Percentiles rank a stretch among this genome's conserved stretches.
Evolutionary conservation across 805 yeast species (phyloP).

Genomic region (Lachancea lanzarotensis): DNA sequence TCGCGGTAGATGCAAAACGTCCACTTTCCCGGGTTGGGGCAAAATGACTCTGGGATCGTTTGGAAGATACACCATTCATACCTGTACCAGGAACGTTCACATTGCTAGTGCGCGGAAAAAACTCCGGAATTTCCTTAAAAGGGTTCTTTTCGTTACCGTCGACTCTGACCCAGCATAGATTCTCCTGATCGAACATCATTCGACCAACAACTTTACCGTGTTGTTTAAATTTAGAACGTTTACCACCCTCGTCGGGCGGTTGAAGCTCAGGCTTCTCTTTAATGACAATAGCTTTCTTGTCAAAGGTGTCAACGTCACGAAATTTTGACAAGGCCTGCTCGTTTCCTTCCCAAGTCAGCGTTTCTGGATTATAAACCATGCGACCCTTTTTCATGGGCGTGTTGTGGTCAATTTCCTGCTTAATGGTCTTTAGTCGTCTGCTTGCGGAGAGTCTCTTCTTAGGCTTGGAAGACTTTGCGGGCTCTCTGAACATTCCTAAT

Average conservation of each 20-base stretch:
- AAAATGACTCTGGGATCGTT: conserved; percentile 19
- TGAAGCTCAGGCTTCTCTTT: conserved; percentile 9
- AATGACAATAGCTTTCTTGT: conserved; percentile 22
- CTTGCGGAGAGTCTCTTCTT: not conserved
- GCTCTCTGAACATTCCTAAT: conserved; percentile 22
- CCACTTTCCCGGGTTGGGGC: conserved; percentile 9
- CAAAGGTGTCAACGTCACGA: conserved; percentile 17
- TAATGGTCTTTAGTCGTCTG: conserved; percentile 21
- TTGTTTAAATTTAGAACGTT: not conserved
- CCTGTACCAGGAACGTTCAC: not conserved
- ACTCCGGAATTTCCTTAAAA: conserved; percentile 25
- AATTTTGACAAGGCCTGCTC: conserved; percentile 24
- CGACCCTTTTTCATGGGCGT: conserved; percentile 29
- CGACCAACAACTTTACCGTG: conserved; percentile 25
- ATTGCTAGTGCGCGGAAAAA: conserved; percentile 8
- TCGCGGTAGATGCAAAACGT: conserved; percentile 15
- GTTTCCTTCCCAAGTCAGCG: conserved; percentile 30
- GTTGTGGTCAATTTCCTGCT: conserved; percentile 31
- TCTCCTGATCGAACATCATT: conserved; percentile 31
- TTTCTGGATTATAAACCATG: conserved; percentile 28
- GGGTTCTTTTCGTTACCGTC: conserved; percentile 27
- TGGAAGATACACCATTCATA: not conserved
- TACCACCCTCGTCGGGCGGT: conserved; percentile 1
- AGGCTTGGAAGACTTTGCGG: conserved; percentile 1
- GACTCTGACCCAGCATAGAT: conserved; percentile 30